Evolutionary conservation across 1,284 basidiomycete genomes (phyloP).

Genomic region (Abortiporus biennis): DNA sequence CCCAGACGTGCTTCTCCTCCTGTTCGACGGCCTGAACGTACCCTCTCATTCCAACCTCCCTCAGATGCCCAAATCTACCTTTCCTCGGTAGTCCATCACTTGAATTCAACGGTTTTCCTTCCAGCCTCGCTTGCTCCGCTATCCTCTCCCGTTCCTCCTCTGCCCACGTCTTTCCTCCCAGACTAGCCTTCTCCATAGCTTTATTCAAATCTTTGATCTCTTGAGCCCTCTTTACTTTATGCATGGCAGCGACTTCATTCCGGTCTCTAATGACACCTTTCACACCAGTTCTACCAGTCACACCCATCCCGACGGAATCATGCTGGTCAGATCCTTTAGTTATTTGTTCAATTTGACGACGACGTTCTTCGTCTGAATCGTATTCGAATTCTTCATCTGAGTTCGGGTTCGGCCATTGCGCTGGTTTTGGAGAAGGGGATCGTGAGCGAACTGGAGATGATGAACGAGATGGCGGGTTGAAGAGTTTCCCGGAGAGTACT

Average conservation of each 20-base stretch:
- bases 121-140: slow-evolving; percentile 22
- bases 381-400: slow-evolving; percentile 33
- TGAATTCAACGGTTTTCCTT: slow-evolving; percentile 24
- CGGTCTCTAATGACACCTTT: slow-evolving; percentile 80
- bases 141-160: slow-evolving; percentile 63
- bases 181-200: slow-evolving; percentile 53
- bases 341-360: slow-evolving; percentile 20
- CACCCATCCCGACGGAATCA: slow-evolving; percentile 69
- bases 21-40: slow-evolving; percentile 74
- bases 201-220: slow-evolving; percentile 45
- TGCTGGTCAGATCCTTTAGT: slow-evolving; percentile 21
- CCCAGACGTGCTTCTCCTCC: slow-evolving; percentile 65
- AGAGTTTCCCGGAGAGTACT: slow-evolving; percentile 73
- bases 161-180: slow-evolving; percentile 62
- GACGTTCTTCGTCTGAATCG: slow-evolving; percentile 37
- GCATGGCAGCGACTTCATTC: slow-evolving; percentile 55
- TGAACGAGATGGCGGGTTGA: slow-evolving; percentile 40
- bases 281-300: slow-evolving; percentile 72
- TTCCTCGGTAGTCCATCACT: slow-evolving; percentile 28
- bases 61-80: slow-evolving; percentile 71
- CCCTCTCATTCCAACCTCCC: slow-evolving; percentile 73
- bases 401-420: slow-evolving; percentile 24
- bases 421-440: slow-evolving; percentile 36
- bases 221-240: slow-evolving; percentile 39
- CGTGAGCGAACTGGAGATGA: slow-evolving; percentile 45